Conservation (phyloP, 345 rosid genomes). For the Draba incana region DNA sequence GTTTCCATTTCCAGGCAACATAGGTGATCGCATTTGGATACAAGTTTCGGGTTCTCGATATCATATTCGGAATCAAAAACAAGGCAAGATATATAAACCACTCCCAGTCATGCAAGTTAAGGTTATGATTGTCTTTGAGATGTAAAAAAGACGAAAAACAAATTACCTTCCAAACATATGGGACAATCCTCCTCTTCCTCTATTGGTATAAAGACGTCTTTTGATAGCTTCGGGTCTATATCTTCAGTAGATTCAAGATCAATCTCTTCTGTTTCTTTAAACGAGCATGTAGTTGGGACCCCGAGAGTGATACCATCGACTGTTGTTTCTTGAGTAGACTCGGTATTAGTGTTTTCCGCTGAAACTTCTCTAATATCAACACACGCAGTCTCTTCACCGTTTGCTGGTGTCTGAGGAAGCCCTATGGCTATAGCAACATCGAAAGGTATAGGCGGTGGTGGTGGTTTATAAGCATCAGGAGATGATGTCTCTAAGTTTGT, state of each 20-base stretch:
- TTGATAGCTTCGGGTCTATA: slow-evolving; percentile 60
- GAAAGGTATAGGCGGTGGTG: slow-evolving; percentile 75
- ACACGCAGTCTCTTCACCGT: slow-evolving; percentile 46
- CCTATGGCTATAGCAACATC: slow-evolving; percentile 52
- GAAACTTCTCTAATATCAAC: slow-evolving; percentile 51
- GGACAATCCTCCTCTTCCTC: slow-evolving; percentile 92
- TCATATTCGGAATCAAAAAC: slow-evolving; percentile 73
- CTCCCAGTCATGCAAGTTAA: neutral
- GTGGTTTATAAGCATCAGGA: slow-evolving; percentile 78
- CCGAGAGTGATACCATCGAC: slow-evolving; percentile 49
- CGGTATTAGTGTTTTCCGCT: slow-evolving; percentile 46
- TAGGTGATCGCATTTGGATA: slow-evolving; percentile 89
- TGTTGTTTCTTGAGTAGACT: slow-evolving; percentile 53
- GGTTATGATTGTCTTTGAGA: slow-evolving; percentile 1
- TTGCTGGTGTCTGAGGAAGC: slow-evolving; percentile 53
- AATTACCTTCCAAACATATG: slow-evolving; percentile 90
- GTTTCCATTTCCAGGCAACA: too few relatives aligned
- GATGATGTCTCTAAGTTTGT: slow-evolving; percentile 81
- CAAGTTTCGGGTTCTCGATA: slow-evolving; percentile 80
- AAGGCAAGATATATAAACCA: neutral
- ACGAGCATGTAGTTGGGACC: slow-evolving; percentile 51
- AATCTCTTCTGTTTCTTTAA: slow-evolving; percentile 53
- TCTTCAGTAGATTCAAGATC: slow-evolving; percentile 59
- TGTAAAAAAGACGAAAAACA: neutral
- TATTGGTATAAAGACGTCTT: slow-evolving; percentile 46